These are phyloP conservation scores for Chrysosporium queenslandicum DNA, from an alignment of 2,329 filamentous ascomycete species.

Conservation along the genomic window DNA sequence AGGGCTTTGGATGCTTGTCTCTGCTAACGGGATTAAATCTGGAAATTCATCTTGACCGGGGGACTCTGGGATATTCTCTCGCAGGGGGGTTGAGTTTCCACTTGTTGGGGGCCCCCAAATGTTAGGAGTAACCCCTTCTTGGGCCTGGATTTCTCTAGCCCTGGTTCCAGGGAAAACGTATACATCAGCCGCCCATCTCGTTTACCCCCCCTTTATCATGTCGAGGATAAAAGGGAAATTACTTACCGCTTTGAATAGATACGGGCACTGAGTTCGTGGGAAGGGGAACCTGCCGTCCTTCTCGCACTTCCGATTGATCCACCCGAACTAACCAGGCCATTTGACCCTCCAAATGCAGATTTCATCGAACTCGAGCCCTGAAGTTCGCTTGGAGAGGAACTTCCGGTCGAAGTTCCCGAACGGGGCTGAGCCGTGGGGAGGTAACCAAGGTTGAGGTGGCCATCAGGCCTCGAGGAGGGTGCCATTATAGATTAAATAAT, in stretches of 20 bases:
- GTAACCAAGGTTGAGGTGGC: conserved; percentile 74
- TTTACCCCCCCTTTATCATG: neutral
- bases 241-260: conserved; percentile 86
- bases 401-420: conserved; percentile 69
- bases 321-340: conserved; percentile 46
- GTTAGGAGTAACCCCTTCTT: conserved; percentile 72
- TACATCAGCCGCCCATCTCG: neutral
- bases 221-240: neutral
- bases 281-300: conserved; percentile 90
- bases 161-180: conserved; percentile 39
- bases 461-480: conserved; percentile 62
- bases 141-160: conserved; percentile 90
- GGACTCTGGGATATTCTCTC: conserved; percentile 95
- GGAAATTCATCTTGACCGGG: conserved; percentile 87
- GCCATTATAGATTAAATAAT: conserved; percentile 81
- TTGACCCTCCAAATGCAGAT: conserved; percentile 62
- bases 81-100: conserved; percentile 88
- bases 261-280: conserved; percentile 73
- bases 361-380: conserved; percentile 54
- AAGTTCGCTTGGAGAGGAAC: conserved; percentile 69
- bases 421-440: conserved; percentile 58
- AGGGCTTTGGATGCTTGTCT: conserved; percentile 54
- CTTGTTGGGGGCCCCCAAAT: conserved; percentile 94
- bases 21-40: conserved; percentile 65
- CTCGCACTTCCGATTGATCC: conserved; percentile 49